These are phyloP conservation scores for Fusarium proliferatum DNA, from an alignment of 2,329 filamentous ascomycete genomes.

Conservation along the genomic window DNA sequence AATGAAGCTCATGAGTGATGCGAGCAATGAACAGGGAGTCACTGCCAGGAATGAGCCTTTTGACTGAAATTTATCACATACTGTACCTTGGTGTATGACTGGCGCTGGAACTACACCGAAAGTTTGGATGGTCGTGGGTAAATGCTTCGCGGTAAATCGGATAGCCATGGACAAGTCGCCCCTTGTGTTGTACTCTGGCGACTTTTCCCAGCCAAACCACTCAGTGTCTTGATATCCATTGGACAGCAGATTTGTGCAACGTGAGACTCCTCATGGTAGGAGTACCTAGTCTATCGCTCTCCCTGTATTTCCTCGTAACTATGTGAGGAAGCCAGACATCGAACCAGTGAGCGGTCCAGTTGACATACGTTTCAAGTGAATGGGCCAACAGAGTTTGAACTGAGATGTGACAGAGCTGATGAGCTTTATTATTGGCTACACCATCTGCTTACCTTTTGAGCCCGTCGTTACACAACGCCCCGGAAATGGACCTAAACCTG, in stretches of 20 bases:
- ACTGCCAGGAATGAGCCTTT: neutral
- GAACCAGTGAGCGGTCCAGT: neutral
- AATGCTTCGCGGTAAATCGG: neutral
- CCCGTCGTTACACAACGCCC: neutral
- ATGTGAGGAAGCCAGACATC: neutral
- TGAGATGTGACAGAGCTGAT: neutral
- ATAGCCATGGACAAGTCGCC: neutral
- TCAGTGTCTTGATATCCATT: neutral
- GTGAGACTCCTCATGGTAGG: neutral
- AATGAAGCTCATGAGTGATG: neutral
- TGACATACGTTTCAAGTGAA: neutral
- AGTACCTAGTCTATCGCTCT: neutral
- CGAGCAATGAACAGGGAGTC: neutral
- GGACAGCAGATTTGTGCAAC: too few relatives aligned
- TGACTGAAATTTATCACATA: neutral
- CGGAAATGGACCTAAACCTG: neutral
- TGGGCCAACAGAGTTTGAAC: neutral
- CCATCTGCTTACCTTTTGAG: neutral
- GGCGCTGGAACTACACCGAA: neutral
- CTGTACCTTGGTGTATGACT: neutral
- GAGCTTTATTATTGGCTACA: neutral
- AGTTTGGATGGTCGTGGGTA: neutral
- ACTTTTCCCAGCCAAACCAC: neutral
- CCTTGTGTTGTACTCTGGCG: neutral
- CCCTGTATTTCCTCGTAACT: neutral